phyloP scores from a whole-genome alignment of 2,329 filamentous ascomycete species.

The Colletotrichum tofieldiae region DNA sequence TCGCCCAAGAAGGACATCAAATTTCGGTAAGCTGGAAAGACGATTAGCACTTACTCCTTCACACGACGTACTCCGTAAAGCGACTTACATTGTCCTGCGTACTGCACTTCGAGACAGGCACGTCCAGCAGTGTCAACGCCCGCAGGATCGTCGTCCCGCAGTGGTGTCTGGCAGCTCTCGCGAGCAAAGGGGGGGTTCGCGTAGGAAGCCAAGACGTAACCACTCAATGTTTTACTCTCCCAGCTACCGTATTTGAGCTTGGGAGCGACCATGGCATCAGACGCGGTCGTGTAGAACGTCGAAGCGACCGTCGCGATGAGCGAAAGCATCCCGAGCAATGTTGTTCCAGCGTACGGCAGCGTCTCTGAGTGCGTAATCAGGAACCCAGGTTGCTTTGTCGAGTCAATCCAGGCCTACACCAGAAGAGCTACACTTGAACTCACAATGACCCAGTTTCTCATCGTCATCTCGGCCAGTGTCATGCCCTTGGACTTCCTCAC shows the following conservation, averaged over 20 bases:
- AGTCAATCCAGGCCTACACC: not conserved
- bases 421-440: slow-evolving; percentile 27
- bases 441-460: slow-evolving; percentile 80
- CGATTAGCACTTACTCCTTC: slow-evolving; percentile 16
- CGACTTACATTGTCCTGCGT: slow-evolving; percentile 72
- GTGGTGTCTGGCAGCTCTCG: slow-evolving; percentile 73
- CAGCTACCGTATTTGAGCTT: slow-evolving; percentile 74
- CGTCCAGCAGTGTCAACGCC: slow-evolving; percentile 52
- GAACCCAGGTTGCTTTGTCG: slow-evolving; percentile 73
- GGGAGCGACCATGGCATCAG: slow-evolving; percentile 81
- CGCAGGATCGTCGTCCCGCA: slow-evolving; percentile 60
- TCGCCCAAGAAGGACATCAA: slow-evolving; percentile 72
- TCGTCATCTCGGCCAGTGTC: slow-evolving; percentile 82
- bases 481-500: slow-evolving; percentile 74
- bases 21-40: slow-evolving; percentile 73
- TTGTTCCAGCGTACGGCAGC: slow-evolving; percentile 74
- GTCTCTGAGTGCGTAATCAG: slow-evolving; percentile 79
- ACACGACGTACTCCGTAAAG: not conserved
- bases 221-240: slow-evolving; percentile 65
- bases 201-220: slow-evolving; percentile 73
- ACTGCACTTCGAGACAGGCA: slow-evolving; percentile 79
- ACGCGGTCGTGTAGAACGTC: slow-evolving; percentile 83
- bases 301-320: slow-evolving; percentile 76
- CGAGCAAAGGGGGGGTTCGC: slow-evolving; percentile 73
- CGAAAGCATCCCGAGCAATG: slow-evolving; percentile 75